Base-by-base conservation (phyloP, 371 early-diverging fungal species). In the Quaeritorhiza haematococci region DNA sequence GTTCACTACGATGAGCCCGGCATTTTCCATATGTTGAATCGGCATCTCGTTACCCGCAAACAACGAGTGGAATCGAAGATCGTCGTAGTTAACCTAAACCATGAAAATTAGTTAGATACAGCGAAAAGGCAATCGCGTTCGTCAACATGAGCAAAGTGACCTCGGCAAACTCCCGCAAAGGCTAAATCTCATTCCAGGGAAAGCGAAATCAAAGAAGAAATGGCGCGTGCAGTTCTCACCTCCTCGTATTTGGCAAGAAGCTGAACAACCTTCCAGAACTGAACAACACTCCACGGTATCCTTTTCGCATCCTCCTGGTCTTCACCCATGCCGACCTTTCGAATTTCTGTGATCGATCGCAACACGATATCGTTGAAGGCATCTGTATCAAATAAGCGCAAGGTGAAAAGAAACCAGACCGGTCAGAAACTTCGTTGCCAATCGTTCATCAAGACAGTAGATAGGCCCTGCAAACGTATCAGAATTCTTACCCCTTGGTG, bases 11-110 rank as follows among this genome's bases (percentile, higher is more conserved):
- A 94, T 90, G 29, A 94, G 71, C 53, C 92, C 92, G 15, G 91
- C 87, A 38, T 88, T 79, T 61, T 93, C 93, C 86, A 95, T 87
- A 1, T 83, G 88, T 59, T 81, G 75, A 17, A 94, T 68, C 1
- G 93, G 79, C 2, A 64, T 72, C 33, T 91, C 91, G 30, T 84
- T 82, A 13, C 90, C 88, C 33, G 83, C 84, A 72, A 94, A 95
- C 42, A 88, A 67, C 15, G 88, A 70, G 30, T 84, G 81, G 70
- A 81, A 85, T 63, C 84, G 83, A 50, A 93, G 66, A 43, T 83
- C 84, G 73, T 93, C 92, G 63, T 87, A 93, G 43, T 70, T 58
- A 8, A 71, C 47, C 62, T 61, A 33, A 15, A 1, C n/a, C n/a
- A 49, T 13, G 10, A 29, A 23, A 6, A 53, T 35, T 15, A 4